phyloP scores from a whole-genome alignment of 495 filamentous ascomycete species.

The Podospora pseudopauciseta region DNA sequence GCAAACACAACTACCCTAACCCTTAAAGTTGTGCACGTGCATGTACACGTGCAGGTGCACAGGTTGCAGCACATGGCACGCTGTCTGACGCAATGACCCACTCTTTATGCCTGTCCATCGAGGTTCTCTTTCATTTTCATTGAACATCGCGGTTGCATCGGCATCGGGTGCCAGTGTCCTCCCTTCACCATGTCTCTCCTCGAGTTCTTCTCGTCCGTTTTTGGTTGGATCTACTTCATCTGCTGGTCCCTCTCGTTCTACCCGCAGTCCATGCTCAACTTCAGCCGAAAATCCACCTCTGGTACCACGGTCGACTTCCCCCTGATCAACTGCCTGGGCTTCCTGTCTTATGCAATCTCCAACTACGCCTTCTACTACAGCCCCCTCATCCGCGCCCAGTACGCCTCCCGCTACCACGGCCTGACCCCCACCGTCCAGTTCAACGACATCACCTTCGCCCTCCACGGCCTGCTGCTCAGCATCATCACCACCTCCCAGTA shows the following conservation, averaged over 20 bases:
- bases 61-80: too few species aligned
- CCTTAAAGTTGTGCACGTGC: too few species aligned
- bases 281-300: constrained; percentile 65
- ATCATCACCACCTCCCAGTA: constrained; percentile 66
- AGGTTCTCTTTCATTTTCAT: not conserved
- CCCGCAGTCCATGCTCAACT: constrained; percentile 79
- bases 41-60: too few species aligned
- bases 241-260: constrained; percentile 90
- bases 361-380: constrained; percentile 73
- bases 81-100: not conserved
- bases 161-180: too few species aligned
- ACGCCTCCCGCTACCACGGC: constrained; percentile 71
- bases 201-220: constrained; percentile 45
- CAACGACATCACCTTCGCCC: constrained; percentile 86
- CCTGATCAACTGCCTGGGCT: constrained; percentile 77
- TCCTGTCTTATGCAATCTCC: constrained; percentile 72
- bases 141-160: not conserved
- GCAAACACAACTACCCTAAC: too few species aligned
- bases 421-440: constrained; percentile 77
- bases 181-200: constrained; percentile 16
- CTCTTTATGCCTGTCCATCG: not conserved
- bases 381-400: constrained; percentile 70
- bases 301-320: constrained; percentile 87
- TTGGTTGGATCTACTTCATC: constrained; percentile 61
- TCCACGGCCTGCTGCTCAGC: constrained; percentile 69